Base-by-base conservation (phyloP, 768 basidiomycete species). In the Cubamyces sp. region DNA sequence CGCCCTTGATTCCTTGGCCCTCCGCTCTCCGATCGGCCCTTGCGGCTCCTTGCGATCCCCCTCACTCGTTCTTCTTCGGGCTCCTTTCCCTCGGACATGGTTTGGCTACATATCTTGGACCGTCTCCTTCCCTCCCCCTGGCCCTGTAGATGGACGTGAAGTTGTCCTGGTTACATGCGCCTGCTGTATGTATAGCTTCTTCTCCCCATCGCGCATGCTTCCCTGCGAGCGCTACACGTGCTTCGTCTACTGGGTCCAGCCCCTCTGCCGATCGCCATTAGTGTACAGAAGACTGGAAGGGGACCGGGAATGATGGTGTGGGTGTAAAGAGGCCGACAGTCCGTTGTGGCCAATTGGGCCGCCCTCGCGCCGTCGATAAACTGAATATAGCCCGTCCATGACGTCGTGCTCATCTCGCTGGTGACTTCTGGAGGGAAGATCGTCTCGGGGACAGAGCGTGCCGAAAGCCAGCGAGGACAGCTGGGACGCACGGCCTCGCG, bases 121-220 rank as follows among this genome's bases (percentile, higher is more conserved):
- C 34, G 34, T 34, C 34, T 34, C 34, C 34, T 34, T 9, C 56
- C 28, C 46, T 34, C 34, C 56, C 28, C 46, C 37, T n/a, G 46
- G 30, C 16, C 56, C 23, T 57, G 56, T 49, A 56, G 54, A 57
- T 41, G 56, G 56, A 57, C 56, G 47, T 41, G 34, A 21, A 57
- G 56, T 57, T 19, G 56, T 34, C 56, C 56, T 49, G 46, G 56
- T 57, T 57, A 57, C 56, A 47, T 57, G 40, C 56, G 46, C 25
- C 46, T 41, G 46, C 56, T 57, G 56, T 57, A 57, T 57, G 56
- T 28, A 57, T 57, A 57, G 47, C 56, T 48, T 57, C 56, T 30
- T 54, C 43, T 37, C 51, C 26, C 34, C 34, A 34, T 11, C 34
- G 34, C 1, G 34, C 2, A 43, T 43, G 42, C 18, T 43, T 43